phyloP scores from a whole-genome alignment of 2,329 filamentous ascomycete genomes.

The Colletotrichum navitas region DNA sequence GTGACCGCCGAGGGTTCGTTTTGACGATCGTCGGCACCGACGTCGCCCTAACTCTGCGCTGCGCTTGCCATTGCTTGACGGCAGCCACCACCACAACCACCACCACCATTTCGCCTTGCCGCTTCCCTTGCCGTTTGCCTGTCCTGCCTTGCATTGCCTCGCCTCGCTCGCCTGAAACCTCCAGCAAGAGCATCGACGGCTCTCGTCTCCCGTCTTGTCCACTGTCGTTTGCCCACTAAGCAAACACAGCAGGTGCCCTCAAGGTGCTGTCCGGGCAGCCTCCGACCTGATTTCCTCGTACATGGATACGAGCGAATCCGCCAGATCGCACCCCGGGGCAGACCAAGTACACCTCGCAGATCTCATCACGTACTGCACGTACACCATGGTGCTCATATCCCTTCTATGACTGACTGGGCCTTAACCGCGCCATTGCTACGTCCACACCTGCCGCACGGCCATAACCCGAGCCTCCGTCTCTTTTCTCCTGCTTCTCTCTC shows the following conservation, averaged over 20 bases:
- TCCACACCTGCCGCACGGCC: conserved; percentile 39
- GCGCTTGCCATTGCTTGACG: conserved; percentile 20
- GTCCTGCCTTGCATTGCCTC: neutral
- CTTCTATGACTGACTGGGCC: neutral
- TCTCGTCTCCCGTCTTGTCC: neutral
- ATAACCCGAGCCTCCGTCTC: conserved; percentile 40
- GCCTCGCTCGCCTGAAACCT: neutral
- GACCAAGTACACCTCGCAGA: neutral
- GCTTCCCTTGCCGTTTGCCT: neutral
- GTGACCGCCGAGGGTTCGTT: conserved; percentile 29
- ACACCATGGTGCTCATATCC: neutral
- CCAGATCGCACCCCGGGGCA: conserved; percentile 1
- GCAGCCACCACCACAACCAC: neutral
- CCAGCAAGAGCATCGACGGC: neutral
- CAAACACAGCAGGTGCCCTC: neutral
- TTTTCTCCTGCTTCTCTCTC: conserved; percentile 23
- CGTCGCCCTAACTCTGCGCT: conserved; percentile 21
- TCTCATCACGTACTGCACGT: conserved; percentile 20
- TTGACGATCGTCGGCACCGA: conserved; percentile 42
- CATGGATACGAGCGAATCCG: neutral
- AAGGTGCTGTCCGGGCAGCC: neutral
- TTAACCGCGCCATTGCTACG: conserved; percentile 19
- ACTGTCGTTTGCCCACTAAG: neutral
- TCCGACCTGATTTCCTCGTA: neutral
- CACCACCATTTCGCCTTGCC: conserved; percentile 1